Percentiles rank a stretch among this genome's conserved stretches.
Evolutionary conservation across 108 stramenopile genomes (phyloP).

Genomic region (Skeletonema marinoi): DNA sequence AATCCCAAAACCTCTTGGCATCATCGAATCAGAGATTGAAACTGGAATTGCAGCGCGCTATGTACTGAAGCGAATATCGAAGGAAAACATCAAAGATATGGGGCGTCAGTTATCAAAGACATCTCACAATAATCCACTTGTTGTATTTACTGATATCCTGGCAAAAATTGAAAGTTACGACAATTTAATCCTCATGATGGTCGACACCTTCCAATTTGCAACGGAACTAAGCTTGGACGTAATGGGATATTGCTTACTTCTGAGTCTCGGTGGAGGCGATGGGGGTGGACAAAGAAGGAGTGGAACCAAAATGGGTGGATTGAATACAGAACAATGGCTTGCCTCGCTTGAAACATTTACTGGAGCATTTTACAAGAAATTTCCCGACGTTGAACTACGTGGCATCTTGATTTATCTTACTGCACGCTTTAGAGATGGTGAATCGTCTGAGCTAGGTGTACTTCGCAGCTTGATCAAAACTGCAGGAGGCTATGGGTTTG

Average conservation of each 20-base stretch:
- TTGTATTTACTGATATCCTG: conserved; percentile 84
- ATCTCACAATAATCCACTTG: conserved; percentile 88
- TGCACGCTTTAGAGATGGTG: conserved; percentile 58
- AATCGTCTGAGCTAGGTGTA: conserved; percentile 81
- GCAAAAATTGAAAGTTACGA: conserved; percentile 94
- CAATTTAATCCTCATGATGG: conserved; percentile 92
- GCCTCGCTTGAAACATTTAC: conserved; percentile 81
- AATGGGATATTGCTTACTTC: conserved; percentile 79
- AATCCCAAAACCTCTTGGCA: conserved; percentile 59
- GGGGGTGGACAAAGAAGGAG: conserved; percentile 52
- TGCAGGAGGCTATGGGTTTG: conserved; percentile 80
- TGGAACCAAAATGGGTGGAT: conserved; percentile 68
- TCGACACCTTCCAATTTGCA: conserved; percentile 83
- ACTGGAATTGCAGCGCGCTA: conserved; percentile 78
- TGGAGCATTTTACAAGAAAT: conserved; percentile 80
- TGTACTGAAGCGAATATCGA: conserved; percentile 86
- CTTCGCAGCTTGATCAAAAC: conserved; percentile 78
- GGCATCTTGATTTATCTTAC: conserved; percentile 76
- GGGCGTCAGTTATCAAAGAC: conserved; percentile 78
- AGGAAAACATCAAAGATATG: conserved; percentile 85
- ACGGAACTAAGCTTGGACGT: conserved; percentile 88
- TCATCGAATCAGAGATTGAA: conserved; percentile 68
- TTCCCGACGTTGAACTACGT: conserved; percentile 77
- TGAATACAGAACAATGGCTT: conserved; percentile 90
- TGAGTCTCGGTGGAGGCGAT: conserved; percentile 61